Percentiles rank a stretch among this genome's conserved stretches.
Evolutionary conservation across 495 filamentous ascomycete genomes (phyloP).

Genomic region (Podospora bellae-mahoneyi): DNA sequence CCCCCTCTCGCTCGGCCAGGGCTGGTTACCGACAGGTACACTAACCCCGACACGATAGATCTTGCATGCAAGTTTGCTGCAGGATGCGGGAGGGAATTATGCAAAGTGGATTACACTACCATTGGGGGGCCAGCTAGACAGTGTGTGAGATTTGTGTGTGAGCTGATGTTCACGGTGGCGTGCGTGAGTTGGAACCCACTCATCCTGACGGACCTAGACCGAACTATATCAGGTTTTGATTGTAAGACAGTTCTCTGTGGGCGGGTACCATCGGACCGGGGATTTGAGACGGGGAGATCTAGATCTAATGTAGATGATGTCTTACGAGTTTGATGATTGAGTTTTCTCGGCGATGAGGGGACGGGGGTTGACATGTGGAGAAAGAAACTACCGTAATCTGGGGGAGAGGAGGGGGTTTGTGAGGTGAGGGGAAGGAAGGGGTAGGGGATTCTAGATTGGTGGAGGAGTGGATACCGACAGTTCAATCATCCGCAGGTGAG

Average conservation of each 20-base stretch:
- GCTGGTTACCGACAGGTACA: neutral
- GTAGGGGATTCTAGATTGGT: too few relatives aligned
- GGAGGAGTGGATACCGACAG: neutral
- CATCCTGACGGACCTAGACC: neutral
- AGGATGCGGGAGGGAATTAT: neutral
- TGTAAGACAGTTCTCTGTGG: too few relatives aligned
- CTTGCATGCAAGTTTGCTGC: neutral
- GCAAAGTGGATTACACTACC: neutral
- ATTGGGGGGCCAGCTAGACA: neutral
- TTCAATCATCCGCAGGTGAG: neutral
- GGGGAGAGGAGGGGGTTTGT: too few relatives aligned
- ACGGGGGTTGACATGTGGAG: too few relatives aligned
- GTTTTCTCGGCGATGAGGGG: too few relatives aligned
- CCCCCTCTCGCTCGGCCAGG: too few relatives aligned
- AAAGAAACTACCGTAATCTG: too few relatives aligned
- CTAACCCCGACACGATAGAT: neutral
- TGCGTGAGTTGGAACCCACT: neutral
- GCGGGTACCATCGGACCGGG: too few relatives aligned
- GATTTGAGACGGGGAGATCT: too few relatives aligned
- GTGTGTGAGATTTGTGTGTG: neutral
- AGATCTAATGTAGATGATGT: too few relatives aligned
- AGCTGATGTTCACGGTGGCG: neutral
- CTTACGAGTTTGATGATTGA: too few relatives aligned
- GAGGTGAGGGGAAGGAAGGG: neutral
- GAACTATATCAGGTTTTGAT: neutral